Base-by-base conservation (phyloP, 306 rosid genomes). In the Cucurbita ficifolia region DNA sequence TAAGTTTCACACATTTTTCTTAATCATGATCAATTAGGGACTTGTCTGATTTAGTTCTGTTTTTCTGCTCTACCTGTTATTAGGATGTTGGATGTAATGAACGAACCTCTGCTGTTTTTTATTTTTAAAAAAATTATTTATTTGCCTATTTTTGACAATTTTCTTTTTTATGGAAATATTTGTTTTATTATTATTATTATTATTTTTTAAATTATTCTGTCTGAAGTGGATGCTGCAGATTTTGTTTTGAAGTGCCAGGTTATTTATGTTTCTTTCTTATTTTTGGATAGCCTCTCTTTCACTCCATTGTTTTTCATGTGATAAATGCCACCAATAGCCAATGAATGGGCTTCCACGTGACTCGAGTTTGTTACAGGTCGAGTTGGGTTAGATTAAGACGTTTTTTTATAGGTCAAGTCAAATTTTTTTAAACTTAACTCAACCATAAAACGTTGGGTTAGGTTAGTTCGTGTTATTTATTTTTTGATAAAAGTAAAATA, bases 41-140 rank as follows among this genome's bases (percentile, higher is more conserved):
- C 50, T 57, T 81, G 79, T 84, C 83, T 85, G 75, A 83, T 88
- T 82, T 82, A 83, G 84, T 85, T 88, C 85, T 53, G 73, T 69
- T 68, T 77, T 46, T 68, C 55, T 68, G n/a, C 16, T 76, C 76
- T 73, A 81, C 67, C 79, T 62, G 52, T 82, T 82, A 78, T 82
- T 77, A 77, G 85, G 78, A 85, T 78, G 83, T 71, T 81, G 56
- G 64, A 79, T 86, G 87, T 85, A 85, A 79, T 77, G 75, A 46
- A 64, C 42, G 71, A 63, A 14, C 57, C 58, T 69, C 57, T 48
- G 43, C 2, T 24, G 19, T 43, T 64, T 51, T 51, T n/a, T 5
- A 51, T 48, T 48, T 48, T 48, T 22, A 0, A 0, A 22, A 22
- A 12, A 48, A 12, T 48, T 48, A 48, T 8, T 29, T 60, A 6